A percentile compares a stretch with the other conserved stretches of the same genome.
Conservation (phyloP, 2,329 filamentous ascomycete species). For the Fusarium virguliforme region DNA sequence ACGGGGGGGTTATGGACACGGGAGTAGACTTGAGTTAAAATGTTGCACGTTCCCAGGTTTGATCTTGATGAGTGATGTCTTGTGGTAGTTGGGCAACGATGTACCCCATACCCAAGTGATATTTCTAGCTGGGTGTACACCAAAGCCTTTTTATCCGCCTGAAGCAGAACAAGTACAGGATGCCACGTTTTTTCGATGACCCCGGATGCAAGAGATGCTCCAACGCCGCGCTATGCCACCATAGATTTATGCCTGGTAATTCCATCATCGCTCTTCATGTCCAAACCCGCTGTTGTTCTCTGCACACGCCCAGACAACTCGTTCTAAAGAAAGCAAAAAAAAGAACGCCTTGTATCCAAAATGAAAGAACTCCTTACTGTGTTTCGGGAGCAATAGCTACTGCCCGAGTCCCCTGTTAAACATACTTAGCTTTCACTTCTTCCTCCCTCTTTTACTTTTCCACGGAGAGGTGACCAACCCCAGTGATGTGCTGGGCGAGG, state of each 20-base stretch:
- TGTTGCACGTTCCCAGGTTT: conserved; percentile 9
- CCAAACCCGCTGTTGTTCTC: neutral
- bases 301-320: neutral
- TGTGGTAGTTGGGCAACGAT: conserved; percentile 5
- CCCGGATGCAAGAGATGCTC: conserved; percentile 45
- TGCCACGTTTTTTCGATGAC: conserved; percentile 37
- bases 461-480: conserved; percentile 68
- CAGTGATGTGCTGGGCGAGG: conserved; percentile 73
- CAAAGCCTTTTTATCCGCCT: conserved; percentile 42
- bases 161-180: conserved; percentile 41
- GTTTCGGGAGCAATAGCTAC: conserved; percentile 30
- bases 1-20: conserved; percentile 18
- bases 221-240: conserved; percentile 57
- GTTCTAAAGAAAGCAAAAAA: conserved; percentile 23
- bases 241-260: conserved; percentile 33
- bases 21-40: conserved; percentile 32
- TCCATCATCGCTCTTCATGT: conserved; percentile 11
- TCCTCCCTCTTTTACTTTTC: conserved; percentile 56
- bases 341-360: conserved; percentile 34
- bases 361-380: conserved; percentile 26
- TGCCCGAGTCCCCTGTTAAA: conserved; percentile 41
- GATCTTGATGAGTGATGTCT: conserved; percentile 11
- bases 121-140: conserved; percentile 38
- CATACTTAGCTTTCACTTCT: conserved; percentile 53
- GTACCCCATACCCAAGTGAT: conserved; percentile 23